Base-by-base conservation (phyloP, 257 asterid genomes). In the Nicotiana obtusifolia region DNA sequence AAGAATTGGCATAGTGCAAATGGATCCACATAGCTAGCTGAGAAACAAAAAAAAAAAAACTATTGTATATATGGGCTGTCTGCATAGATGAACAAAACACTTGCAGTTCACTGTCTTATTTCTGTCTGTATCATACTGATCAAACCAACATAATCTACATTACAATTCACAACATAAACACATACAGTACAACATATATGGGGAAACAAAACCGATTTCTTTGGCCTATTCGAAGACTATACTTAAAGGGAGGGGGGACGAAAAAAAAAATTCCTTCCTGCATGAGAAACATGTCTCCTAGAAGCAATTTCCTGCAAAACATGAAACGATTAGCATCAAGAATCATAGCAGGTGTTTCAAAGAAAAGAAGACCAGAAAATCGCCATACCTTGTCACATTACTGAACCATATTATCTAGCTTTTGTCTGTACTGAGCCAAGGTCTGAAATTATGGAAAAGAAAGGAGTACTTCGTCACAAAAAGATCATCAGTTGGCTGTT, bases 401-500 rank as follows among this genome's bases (percentile, higher is more conserved):
- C 62, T 87, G 91, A 47, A 84, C 37, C 97, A 80, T 92, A 77
- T 89, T 98, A 31, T 96, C 99, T 83, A 96, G 88, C 90, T 88
- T 93, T 84, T 94, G 90, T 84, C 99, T 88, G 90, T 96, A 96
- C 20, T 87, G 93, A 16, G 98, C 99, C 94, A 96, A 87, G 24
- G 88, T 59, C 99, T 96, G 97, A 89, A 86, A 79, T 59, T 49
- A 64, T 41, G 81, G 81, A 76, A 73, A 17, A 60, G 47, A 64
- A 84, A 68, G 41, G 61, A 30, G 52, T 28, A 71, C 37, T 22
- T 44, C 22, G 64, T 75, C 62, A 75, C 15, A 49, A 35, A 75
- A 49, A 49, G 62, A 75, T 73, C 26, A 7, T 75, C 24, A 26
- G 28, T 49, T 71, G 24, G 41, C 41, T 73, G 26, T 24, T 3